Evolutionary conservation across 768 basidiomycete genomes (phyloP).

Genomic region (Tricholoma saponaceum): DNA sequence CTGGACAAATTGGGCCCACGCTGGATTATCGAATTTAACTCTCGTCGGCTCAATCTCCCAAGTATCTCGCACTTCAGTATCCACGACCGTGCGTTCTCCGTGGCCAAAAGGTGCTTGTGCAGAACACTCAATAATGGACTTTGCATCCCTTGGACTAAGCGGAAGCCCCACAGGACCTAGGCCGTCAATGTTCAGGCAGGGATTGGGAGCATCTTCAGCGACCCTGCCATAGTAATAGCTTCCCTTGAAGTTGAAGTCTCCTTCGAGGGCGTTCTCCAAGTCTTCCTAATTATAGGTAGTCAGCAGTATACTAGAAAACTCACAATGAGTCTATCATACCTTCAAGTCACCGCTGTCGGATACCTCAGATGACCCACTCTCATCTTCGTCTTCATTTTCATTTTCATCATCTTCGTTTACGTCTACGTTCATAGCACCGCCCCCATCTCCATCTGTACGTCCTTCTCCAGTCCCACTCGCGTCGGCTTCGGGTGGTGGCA

Average conservation of each 20-base stretch:
- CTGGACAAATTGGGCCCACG: slow-evolving; percentile 34
- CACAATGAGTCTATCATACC: background rate
- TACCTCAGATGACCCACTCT: slow-evolving; percentile 8
- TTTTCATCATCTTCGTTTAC: background rate
- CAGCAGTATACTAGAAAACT: background rate
- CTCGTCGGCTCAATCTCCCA: slow-evolving; percentile 44
- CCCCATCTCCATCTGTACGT: background rate
- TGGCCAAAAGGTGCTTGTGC: slow-evolving; percentile 42
- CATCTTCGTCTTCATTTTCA: slow-evolving; percentile 5
- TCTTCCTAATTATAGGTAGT: slow-evolving; percentile 19
- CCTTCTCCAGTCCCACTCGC: background rate
- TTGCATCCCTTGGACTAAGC: slow-evolving; percentile 34
- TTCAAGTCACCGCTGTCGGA: slow-evolving; percentile 6
- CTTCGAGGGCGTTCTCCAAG: slow-evolving; percentile 23
- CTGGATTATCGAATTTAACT: slow-evolving; percentile 36
- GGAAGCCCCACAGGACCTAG: slow-evolving; percentile 42
- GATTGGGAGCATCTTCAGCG: slow-evolving; percentile 23
- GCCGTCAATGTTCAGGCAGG: slow-evolving; percentile 32
- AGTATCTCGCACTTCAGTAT: slow-evolving; percentile 42
- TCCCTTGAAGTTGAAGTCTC: slow-evolving; percentile 29
- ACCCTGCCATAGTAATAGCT: slow-evolving; percentile 23
- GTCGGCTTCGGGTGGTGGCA: background rate
- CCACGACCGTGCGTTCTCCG: slow-evolving; percentile 37
- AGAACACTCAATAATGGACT: slow-evolving; percentile 29
- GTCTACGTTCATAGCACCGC: background rate